Evolutionary conservation across 2,329 filamentous ascomycete genomes (phyloP).

Genomic region (Aureobasidium sp.): DNA sequence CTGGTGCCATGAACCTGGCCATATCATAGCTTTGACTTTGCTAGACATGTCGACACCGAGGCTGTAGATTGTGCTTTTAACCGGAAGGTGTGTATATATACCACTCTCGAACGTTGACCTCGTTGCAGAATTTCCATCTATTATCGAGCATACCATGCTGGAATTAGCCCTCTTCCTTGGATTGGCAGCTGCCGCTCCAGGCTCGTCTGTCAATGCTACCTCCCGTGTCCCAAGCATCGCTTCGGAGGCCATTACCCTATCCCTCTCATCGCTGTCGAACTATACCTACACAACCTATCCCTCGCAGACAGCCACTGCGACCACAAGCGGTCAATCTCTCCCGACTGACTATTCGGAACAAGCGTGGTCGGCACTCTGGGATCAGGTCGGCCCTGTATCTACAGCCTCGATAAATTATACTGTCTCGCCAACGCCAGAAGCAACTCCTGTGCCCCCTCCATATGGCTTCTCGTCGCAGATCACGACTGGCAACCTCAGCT

Average conservation of each 20-base stretch:
- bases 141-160: neutral
- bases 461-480: neutral
- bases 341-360: constrained; percentile 11
- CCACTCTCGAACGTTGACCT: neutral
- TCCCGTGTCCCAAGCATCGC: neutral
- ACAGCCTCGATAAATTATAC: constrained; percentile 22
- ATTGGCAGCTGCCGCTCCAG: neutral
- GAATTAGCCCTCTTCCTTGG: neutral
- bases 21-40: neutral
- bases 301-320: neutral
- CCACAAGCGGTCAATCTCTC: neutral
- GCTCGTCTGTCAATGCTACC: neutral
- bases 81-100: neutral
- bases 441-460: constrained; percentile 17
- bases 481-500: constrained; percentile 8
- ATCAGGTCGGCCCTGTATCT: constrained; percentile 22
- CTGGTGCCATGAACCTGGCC: neutral
- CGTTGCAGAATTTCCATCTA: neutral
- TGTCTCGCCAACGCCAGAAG: constrained; percentile 25
- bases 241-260: constrained; percentile 2
- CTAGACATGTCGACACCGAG: neutral
- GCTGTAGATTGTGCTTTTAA: neutral
- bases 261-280: constrained; percentile 1
- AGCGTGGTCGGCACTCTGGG: constrained; percentile 18
- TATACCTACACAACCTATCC: constrained; percentile 6